phyloP scores from a whole-genome alignment of 306 rosid species.

The Inga leiocalycina region DNA sequence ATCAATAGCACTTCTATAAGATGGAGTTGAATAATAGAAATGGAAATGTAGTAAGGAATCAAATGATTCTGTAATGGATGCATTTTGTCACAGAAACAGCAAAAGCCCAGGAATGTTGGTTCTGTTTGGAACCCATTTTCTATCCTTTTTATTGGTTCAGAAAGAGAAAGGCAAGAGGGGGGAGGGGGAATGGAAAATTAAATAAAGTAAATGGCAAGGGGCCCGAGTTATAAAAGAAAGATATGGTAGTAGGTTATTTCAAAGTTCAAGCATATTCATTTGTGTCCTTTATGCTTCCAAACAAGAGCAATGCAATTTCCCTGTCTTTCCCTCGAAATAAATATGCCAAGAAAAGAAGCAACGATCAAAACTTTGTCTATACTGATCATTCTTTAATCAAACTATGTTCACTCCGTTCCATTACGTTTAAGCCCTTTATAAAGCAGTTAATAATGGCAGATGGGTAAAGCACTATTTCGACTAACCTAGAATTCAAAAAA shows the following conservation, averaged over 20 bases:
- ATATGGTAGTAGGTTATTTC: neutral
- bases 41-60: neutral
- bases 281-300: neutral
- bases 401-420: conserved; percentile 4
- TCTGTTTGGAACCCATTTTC: conserved; percentile 1
- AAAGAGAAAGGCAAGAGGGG: neutral
- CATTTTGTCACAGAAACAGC: conserved; percentile 1
- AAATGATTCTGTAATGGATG: neutral
- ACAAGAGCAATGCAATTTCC: conserved; percentile 10
- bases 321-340: conserved; percentile 9
- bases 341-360: neutral
- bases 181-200: neutral
- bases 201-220: neutral
- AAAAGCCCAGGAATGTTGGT: conserved; percentile 2
- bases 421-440: conserved; percentile 6
- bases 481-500: conserved; percentile 12
- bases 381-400: conserved; percentile 1
- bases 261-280: conserved; percentile 7
- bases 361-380: neutral
- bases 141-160: neutral
- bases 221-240: neutral
- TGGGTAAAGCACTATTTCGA: neutral
- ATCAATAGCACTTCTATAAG: conserved; percentile 9
- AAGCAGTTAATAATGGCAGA: neutral
- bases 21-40: conserved; percentile 9